Evolutionary conservation across 768 basidiomycete genomes (phyloP), one percentile per base, ranked within the genome.

Genomic region (Tulasnella sp.): DNA sequence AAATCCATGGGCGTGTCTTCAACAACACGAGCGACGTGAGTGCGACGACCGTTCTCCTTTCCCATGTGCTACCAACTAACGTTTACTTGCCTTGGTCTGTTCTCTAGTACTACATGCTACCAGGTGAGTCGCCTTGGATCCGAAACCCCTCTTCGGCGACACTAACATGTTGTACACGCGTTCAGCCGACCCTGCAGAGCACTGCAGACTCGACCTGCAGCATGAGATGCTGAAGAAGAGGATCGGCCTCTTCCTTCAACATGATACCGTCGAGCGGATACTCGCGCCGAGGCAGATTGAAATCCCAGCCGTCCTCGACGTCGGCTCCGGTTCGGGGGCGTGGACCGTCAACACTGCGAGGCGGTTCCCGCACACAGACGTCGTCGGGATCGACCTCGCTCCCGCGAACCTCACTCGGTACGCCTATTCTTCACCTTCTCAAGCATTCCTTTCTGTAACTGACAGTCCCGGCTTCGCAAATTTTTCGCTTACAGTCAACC

Each of bases 311-410:
- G 59, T 72, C 29, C 35, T 72, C 37, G 71, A 72, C 39, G 62
- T 72, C 26, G 71, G 71, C 37, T 37, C 71, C 1, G 71, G 71
- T 9, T 72, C 71, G 6, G 71, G 71, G 11, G 22, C 22, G 12
- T 72, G 71, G 71, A 32, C 44, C 6, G 17, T 69, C 22, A 42
- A 69, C 29, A 44, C 47, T 26, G 68, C 19, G 14, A 41, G 36
- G 8, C 41, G 26, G 14, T 69, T 69, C 42, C 68, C 68, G 5
- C 68, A 69, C 34, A 42, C 47, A 22, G 42, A 69, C 26, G 68
- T 69, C 11, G 68, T 69, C 42, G 68, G 68, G 26, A 44, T 69
- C 22, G 68, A 69, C 42, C 68, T 69, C 36, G 68, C 42, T 11
- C 68, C 42, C 5, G 42, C 68, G 5, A 69, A 69, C 36, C 42